Evolutionary conservation across 306 rosid genomes (phyloP).

Genomic region (Sindora glabra): DNA sequence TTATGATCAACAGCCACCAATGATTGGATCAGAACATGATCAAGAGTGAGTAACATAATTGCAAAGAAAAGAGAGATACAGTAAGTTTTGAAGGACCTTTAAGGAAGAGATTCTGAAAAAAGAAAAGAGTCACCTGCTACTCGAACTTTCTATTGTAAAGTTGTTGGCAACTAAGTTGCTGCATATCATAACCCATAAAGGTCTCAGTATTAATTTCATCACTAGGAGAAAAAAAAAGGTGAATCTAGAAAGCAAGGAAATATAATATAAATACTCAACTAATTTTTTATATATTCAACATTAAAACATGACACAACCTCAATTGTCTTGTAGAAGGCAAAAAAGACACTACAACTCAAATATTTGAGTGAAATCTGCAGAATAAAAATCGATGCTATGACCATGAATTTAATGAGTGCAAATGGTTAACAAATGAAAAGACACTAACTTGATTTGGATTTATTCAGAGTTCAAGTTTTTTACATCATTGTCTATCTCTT

Average conservation of each 20-base stretch:
- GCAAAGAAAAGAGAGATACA: not conserved
- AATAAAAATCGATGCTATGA: too few species aligned
- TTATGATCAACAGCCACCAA: not conserved
- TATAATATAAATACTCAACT: not conserved
- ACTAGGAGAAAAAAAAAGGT: not conserved
- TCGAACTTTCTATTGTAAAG: constrained; percentile 39
- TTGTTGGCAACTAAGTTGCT: constrained; percentile 79
- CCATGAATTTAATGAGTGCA: not conserved
- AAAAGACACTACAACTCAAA: too few species aligned
- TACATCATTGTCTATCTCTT: not conserved
- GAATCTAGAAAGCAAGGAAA: not conserved
- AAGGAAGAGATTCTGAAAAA: not conserved
- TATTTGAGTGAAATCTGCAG: too few species aligned
- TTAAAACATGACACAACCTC: not conserved
- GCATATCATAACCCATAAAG: constrained; percentile 21
- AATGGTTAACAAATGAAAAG: not conserved
- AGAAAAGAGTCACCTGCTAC: constrained; percentile 42
- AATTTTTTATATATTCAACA: not conserved
- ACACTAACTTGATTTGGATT: not conserved
- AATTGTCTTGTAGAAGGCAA: too few species aligned
- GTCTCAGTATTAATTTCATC: constrained; percentile 14
- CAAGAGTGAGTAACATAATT: not conserved
- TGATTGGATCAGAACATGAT: not conserved
- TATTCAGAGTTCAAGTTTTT: not conserved
- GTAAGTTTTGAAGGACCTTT: not conserved